Percentiles rank a stretch among this genome's conserved stretches.
Evolutionary conservation across 1,284 basidiomycete species (phyloP).

Genomic region (Taiwanofungus camphoratus): DNA sequence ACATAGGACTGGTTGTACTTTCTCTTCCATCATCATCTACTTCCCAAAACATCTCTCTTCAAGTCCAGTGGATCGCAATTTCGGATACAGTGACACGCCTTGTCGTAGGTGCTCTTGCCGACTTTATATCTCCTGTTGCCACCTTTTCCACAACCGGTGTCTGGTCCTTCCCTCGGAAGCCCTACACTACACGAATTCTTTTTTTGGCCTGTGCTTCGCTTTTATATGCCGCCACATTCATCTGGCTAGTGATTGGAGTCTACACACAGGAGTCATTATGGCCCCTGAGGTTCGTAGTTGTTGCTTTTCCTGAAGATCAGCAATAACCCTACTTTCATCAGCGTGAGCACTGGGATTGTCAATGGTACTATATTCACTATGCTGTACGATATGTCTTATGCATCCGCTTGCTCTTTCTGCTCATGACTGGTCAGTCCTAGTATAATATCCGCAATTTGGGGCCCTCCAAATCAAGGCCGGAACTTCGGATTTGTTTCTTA

Average conservation of each 20-base stretch:
- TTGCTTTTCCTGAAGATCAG: neutral
- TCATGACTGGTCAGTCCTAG: slow-evolving; percentile 44
- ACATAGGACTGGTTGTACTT: slow-evolving; percentile 69
- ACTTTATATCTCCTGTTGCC: slow-evolving; percentile 58
- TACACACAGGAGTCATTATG: slow-evolving; percentile 47
- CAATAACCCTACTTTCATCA: slow-evolving; percentile 19
- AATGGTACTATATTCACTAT: slow-evolving; percentile 68
- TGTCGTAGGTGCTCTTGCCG: slow-evolving; percentile 61
- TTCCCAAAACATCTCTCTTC: slow-evolving; percentile 32
- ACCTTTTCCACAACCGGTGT: slow-evolving; percentile 33
- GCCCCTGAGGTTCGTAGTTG: slow-evolving; percentile 48
- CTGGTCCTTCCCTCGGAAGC: slow-evolving; percentile 38
- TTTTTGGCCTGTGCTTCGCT: slow-evolving; percentile 49
- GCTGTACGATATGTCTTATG: slow-evolving; percentile 42
- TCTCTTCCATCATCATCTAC: slow-evolving; percentile 37
- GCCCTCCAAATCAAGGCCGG: slow-evolving; percentile 57
- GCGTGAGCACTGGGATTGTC: slow-evolving; percentile 56
- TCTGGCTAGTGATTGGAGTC: slow-evolving; percentile 48
- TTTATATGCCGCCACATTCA: slow-evolving; percentile 43
- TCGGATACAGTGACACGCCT: slow-evolving; percentile 70
- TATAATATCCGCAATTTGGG: slow-evolving; percentile 66
- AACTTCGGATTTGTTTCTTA: slow-evolving; percentile 73
- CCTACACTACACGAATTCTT: slow-evolving; percentile 51
- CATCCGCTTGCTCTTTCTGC: neutral
- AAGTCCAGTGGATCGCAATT: slow-evolving; percentile 66